Evolutionary conservation across 306 rosid genomes (phyloP), one percentile per base, ranked within the genome.

Genomic region (Trifolium repens): DNA sequence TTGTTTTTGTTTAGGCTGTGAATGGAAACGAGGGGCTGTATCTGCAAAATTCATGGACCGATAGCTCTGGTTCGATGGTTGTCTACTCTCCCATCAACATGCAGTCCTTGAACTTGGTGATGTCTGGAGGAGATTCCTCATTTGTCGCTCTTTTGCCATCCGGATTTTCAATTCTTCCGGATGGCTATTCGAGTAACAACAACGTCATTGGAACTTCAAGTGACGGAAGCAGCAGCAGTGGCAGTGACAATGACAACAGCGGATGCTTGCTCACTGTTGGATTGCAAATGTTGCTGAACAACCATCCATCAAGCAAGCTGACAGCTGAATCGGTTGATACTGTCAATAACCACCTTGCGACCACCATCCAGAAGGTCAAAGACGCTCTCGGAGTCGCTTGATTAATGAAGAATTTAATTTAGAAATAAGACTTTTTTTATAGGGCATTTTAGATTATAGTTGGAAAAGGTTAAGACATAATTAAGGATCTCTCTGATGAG

Each of bases 221-320:
- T 24, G 42, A 8, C 0, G 42, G 9, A 1, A 37, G 62, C 6
- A 8, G 40, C 39, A 24, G 13, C 39, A 4, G 57, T 2, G 58
- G 44, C 32, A 22, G n/a, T 0, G 62, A 71, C n/a, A 50, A 68
- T 0, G 84, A 60, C 5, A 78, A 74, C 0, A 75, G 78, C 1
- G 96, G 93, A 55, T 81, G 94, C 26, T 55, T 94, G 4, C 84
- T 94, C 3, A 90, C 98, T 1, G 84, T 90, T 9, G 93, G 93
- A 43, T 65, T 90, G 46, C 97, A 94, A 50, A 94, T 94, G 46
- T 26, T 86, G 76, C 85, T 80, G 47, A 87, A 77, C 52, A 78
- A 67, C 57, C 79, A 68, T 61, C 91, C 85, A 2, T 32, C 88
- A 0, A 80, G 91, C 2, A 90, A 85, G 66, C 81, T 94, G 61